A percentile compares a stretch with the other conserved stretches of the same genome.
Conservation (phyloP, 23 red algal genomes). For the Gracilariopsis chorda region DNA sequence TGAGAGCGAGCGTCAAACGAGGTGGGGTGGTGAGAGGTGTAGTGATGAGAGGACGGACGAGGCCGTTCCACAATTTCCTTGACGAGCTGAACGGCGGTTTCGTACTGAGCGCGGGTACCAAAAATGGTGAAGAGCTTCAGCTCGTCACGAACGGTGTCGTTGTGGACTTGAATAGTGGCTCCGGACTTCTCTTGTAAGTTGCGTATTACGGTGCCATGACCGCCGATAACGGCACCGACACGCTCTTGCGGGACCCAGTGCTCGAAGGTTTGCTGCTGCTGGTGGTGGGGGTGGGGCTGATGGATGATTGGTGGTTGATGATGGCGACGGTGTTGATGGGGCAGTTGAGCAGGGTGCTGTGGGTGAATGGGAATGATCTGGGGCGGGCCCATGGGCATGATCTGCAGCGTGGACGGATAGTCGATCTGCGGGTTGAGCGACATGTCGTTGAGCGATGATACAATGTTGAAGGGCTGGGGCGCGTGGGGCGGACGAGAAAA, state of each 20-base stretch:
- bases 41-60: slow-evolving; percentile 17
- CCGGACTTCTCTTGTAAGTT: slow-evolving; percentile 77
- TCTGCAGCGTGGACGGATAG: slow-evolving; percentile 25
- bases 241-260: slow-evolving; percentile 89
- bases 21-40: background rate
- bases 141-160: slow-evolving; percentile 69
- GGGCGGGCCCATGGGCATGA: slow-evolving; percentile 31
- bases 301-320: background rate
- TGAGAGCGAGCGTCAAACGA: slow-evolving; percentile 2
- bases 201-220: slow-evolving; percentile 78
- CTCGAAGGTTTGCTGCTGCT: slow-evolving; percentile 37
- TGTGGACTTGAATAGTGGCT: slow-evolving; percentile 89
- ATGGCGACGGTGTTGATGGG: slow-evolving; percentile 29
- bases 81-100: slow-evolving; percentile 63
- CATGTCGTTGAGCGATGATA: slow-evolving; percentile 10
- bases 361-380: slow-evolving; percentile 44
- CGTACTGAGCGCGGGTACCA: slow-evolving; percentile 58
- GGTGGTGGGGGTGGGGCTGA: slow-evolving; percentile 12
- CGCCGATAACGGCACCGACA: slow-evolving; percentile 89
- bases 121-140: slow-evolving; percentile 88
- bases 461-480: background rate
- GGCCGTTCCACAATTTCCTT: slow-evolving; percentile 73
- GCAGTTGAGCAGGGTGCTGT: slow-evolving; percentile 31
- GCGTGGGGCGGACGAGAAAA: slow-evolving; percentile 1
- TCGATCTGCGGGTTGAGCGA: slow-evolving; percentile 5